Evolutionary conservation across 73 alveolate species (phyloP).

Genomic region (Paramecium tetraurelia): DNA sequence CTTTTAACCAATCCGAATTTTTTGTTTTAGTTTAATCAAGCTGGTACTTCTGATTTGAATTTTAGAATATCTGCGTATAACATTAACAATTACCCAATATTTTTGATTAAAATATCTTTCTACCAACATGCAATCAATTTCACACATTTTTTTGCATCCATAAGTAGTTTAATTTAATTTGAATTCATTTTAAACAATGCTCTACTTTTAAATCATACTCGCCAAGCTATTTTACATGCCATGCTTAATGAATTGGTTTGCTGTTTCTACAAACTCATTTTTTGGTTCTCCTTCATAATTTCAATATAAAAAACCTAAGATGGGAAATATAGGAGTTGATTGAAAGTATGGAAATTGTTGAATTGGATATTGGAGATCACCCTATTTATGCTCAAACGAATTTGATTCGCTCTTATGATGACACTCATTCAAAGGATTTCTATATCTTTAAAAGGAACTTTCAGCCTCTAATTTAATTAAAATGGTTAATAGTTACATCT

Average conservation of each 20-base stretch:
- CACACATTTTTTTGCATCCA: constrained; percentile 16
- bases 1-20: constrained; percentile 9
- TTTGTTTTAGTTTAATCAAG: background rate
- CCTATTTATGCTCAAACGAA: constrained; percentile 7
- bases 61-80: background rate
- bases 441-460: constrained; percentile 44
- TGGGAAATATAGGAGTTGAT: constrained; percentile 39
- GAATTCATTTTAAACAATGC: background rate
- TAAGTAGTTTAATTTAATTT: background rate
- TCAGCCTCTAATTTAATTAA: constrained; percentile 20
- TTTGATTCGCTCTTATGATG: constrained; percentile 33
- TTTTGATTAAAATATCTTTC: constrained; percentile 39
- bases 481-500: background rate
- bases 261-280: background rate
- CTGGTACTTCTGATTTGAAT: background rate
- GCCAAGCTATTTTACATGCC: background rate
- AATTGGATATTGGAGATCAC: background rate
- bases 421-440: constrained; percentile 42
- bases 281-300: background rate
- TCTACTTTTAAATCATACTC: background rate
- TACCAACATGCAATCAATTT: background rate
- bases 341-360: background rate
- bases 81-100: background rate
- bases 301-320: background rate
- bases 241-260: background rate